These are phyloP conservation scores for Pestalotiopsis fici DNA, from an alignment of 2,329 filamentous ascomycete species.

Conservation along the genomic window DNA sequence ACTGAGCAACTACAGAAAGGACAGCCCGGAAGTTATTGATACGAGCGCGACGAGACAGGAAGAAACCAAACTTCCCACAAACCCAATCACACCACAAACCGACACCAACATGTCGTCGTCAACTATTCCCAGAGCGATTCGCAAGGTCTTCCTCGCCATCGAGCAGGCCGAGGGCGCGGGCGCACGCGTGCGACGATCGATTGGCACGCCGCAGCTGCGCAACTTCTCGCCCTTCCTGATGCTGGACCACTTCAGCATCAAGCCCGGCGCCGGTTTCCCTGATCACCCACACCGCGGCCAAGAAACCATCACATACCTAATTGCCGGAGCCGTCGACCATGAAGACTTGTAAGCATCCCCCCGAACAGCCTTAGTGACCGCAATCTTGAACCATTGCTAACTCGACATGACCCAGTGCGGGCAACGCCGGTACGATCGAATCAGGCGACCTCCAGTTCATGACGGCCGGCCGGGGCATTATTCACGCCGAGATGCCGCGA, in stretches of 20 bases:
- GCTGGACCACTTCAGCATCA: constrained; percentile 89
- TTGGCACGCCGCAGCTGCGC: constrained; percentile 79
- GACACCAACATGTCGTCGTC: constrained; percentile 54
- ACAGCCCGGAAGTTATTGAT: background rate
- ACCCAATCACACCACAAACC: constrained; percentile 5
- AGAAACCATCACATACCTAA: constrained; percentile 77
- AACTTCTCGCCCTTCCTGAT: constrained; percentile 94
- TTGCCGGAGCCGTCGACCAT: constrained; percentile 62
- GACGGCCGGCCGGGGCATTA: constrained; percentile 89
- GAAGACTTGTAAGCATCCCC: constrained; percentile 27
- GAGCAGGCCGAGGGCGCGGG: constrained; percentile 89
- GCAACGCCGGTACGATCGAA: constrained; percentile 72
- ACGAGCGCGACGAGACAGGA: constrained; percentile 16
- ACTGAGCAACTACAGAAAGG: constrained; percentile 15
- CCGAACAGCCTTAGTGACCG: background rate
- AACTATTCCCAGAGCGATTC: constrained; percentile 68
- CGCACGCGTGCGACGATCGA: constrained; percentile 81
- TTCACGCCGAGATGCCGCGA: constrained; percentile 94
- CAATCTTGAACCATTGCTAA: background rate
- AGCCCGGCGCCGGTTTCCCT: constrained; percentile 82
- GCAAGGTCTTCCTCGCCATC: constrained; percentile 78
- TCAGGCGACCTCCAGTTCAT: constrained; percentile 96
- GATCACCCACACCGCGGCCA: constrained; percentile 85
- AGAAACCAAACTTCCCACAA: constrained; percentile 10
- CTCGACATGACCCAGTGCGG: constrained; percentile 17